Base-by-base conservation (phyloP, 352 stramenopile species). In the Pythium rhizo-oryzae region DNA sequence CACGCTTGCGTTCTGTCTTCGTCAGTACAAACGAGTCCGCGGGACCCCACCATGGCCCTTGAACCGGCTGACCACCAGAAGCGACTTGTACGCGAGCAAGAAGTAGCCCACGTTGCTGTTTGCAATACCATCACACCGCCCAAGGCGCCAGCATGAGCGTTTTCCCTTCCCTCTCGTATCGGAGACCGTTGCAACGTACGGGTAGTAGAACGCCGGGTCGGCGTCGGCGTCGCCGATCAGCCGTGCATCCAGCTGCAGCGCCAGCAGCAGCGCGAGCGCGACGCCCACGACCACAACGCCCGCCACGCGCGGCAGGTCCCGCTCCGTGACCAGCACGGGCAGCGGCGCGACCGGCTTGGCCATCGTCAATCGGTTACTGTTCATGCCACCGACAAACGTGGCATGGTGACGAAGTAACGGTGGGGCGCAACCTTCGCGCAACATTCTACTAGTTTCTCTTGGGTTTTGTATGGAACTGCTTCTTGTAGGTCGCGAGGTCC, bases 61-160 rank as follows among this genome's bases (percentile, higher is more conserved):
- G 57, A 83, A 91, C 30, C 85, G 80, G 24, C 69, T 85, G 23
- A 89, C 8, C 23, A 80, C 65, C 62, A 92, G 77, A 57, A 87
- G 60, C 44, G 61, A 21, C 21, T 77, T 81, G 66, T 93, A 93
- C 39, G 69, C 53, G 18, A 75, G 53, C 18, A 93, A 67, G 41
- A 91, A 88, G 12, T 68, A 80, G 25, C 67, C 77, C 7, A 92
- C 64, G 11, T 77, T 79, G 3, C 85, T 93, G 55, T n/a, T 52
- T 6, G 15, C 44, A 1, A 43, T 35, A 44, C 41, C 4, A 47
- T 8, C 35, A 41, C 8, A 41, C 8, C 8, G 35, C 8, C 23
- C 19, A 39, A 60, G 21, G 35, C 33, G 19, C 39, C 6, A 47
- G 6, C 28, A 33, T 2, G 3, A 6, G 44, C 4, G 25, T 12